phyloP scores from a whole-genome alignment of 108 stramenopile genomes.

The Aurantiochytrium sp. region DNA sequence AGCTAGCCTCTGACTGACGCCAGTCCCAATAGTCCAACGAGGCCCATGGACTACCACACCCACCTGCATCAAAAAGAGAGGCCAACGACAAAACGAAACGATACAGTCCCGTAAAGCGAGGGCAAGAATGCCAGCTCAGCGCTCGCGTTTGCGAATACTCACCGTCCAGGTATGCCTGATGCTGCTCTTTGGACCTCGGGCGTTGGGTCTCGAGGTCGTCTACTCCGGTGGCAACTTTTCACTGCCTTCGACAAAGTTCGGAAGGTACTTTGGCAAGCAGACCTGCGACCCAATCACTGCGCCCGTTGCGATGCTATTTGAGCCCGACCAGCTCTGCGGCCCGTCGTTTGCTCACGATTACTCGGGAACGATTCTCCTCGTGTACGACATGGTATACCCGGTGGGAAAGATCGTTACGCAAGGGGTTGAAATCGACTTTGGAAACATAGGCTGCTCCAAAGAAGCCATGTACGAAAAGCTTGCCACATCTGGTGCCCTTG shows the following conservation, averaged over 20 bases:
- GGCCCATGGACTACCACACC: too few species aligned
- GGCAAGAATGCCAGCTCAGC: too few species aligned
- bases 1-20: too few species aligned
- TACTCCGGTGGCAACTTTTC: not conserved
- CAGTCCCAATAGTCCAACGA: too few species aligned
- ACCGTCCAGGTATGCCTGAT: too few species aligned
- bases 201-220: not conserved
- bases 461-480: not conserved
- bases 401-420: not conserved
- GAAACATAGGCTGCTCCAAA: not conserved
- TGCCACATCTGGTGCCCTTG: not conserved
- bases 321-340: not conserved
- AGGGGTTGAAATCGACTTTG: not conserved
- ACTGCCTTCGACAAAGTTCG: not conserved
- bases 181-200: too few species aligned
- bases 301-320: not conserved
- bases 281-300: not conserved
- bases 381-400: not conserved
- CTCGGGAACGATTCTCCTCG: not conserved
- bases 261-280: not conserved
- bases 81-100: too few species aligned
- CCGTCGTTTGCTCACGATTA: not conserved
- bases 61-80: too few species aligned
- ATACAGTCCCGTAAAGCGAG: too few species aligned
- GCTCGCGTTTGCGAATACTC: too few species aligned